Base-by-base conservation (phyloP, 2,329 filamentous ascomycete genomes). In the Colletotrichum limetticola region DNA sequence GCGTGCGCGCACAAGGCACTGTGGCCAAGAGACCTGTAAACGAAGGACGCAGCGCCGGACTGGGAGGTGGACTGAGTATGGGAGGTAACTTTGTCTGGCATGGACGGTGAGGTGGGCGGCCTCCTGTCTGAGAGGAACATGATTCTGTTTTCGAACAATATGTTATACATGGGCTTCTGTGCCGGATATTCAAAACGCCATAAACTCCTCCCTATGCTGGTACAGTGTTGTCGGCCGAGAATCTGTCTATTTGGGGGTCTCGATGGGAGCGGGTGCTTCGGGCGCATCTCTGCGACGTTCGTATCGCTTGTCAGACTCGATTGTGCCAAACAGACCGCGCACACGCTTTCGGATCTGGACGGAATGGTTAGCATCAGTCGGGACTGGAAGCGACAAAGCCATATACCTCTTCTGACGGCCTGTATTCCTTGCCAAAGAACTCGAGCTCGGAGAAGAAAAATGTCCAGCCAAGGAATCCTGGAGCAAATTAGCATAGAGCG, bases 11-110 rank as follows among this genome's bases (percentile, higher is more conserved):
- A 9, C 93, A 95, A 79, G 94, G 94, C 22, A 91, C 91, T 42
- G 93, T 96, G 12, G 92, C 93, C 8, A 95, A 95, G 85, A 85
- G 94, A 76, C 93, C 93, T 0, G 92, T 95, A 37, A 95, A 95
- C 79, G 92, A 95, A 81, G 87, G 90, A 19, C 82, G 88, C 64
- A 77, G 82, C 11, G 78, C 85, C 1, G 85, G 84, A 0, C 75
- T 89, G 49, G 86, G 87, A 5, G 82, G 85, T 8, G 86, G 89
- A 5, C 79, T 91, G 66, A 85, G 88, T 14, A 89, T 91, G 84
- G 88, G 89, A 9, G 85, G 86, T 24, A 90, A 88, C 74, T 89
- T 91, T 80, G 89, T 89, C 32, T 91, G 89, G 89, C 76, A 83
- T 42, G 81, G 82, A 26, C 78, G 84, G 74, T 56, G 16, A 56